Percentiles rank a stretch among this genome's conserved stretches.
These are phyloP conservation scores for Botrytis medusae DNA, from an alignment of 2,329 filamentous ascomycete genomes.

Conservation along the genomic window DNA sequence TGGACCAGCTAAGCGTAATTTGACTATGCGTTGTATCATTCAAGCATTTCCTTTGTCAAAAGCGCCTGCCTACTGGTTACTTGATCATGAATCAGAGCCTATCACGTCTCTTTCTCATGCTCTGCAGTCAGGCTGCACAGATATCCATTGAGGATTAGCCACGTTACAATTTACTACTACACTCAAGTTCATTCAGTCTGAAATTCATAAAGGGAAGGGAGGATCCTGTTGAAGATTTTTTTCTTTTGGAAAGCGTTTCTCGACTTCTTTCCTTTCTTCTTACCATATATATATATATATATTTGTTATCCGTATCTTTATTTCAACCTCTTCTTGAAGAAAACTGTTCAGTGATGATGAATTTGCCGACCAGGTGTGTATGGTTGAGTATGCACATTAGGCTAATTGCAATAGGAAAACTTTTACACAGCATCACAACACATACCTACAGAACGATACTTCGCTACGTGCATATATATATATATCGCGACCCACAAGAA, in stretches of 20 bases:
- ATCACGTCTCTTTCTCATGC: constrained; percentile 36
- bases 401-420: constrained; percentile 21
- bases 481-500: constrained; percentile 7
- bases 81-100: constrained; percentile 34
- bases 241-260: constrained; percentile 20
- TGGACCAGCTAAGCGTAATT: constrained; percentile 40
- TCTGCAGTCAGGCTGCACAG: constrained; percentile 38
- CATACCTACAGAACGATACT: constrained; percentile 9
- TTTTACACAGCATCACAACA: constrained; percentile 14
- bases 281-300: constrained; percentile 1
- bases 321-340: constrained; percentile 9
- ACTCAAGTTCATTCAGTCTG: constrained; percentile 28
- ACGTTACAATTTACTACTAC: constrained; percentile 39
- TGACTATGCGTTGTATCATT: constrained; percentile 41
- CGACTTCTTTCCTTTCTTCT: constrained; percentile 21
- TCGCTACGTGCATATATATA: constrained; percentile 8
- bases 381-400: constrained; percentile 13
- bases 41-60: constrained; percentile 39
- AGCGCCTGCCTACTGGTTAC: constrained; percentile 40
- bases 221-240: constrained; percentile 23
- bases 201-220: constrained; percentile 36
- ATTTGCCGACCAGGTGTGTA: constrained; percentile 15
- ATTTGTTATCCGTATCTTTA: constrained; percentile 8
- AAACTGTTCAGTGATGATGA: constrained; percentile 20
- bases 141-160: constrained; percentile 40